Conservation (phyloP, 192 early-diverging fungal species). For the Kickxella alabastrina region DNA sequence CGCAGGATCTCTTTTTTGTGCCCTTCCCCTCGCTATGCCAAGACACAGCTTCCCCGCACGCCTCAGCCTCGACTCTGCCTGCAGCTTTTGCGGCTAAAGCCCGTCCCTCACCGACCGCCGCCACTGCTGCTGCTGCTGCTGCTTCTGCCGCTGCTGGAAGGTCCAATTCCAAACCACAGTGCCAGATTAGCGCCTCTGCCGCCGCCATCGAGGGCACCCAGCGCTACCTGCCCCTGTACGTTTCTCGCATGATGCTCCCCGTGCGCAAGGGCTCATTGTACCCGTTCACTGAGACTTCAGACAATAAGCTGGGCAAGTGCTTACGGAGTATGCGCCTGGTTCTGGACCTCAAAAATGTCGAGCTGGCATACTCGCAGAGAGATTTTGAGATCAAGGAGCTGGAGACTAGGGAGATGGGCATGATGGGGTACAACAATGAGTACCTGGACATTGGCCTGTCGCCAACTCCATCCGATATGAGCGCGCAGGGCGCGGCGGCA, state of each 20-base stretch:
- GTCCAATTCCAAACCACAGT: no score
- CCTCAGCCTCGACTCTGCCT: conserved; percentile 2
- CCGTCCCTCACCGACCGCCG: no score
- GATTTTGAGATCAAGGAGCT: conserved; percentile 52
- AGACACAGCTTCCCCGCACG: neutral
- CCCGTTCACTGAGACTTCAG: conserved; percentile 43
- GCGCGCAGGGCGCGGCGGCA: neutral
- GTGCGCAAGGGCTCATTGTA: conserved; percentile 52
- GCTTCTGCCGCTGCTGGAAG: no score
- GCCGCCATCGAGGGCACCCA: conserved; percentile 36
- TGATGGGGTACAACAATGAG: conserved; percentile 22
- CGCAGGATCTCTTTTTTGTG: conserved; percentile 39
- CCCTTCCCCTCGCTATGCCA: conserved; percentile 26
- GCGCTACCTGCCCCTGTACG: conserved; percentile 43
- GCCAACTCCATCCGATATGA: conserved; percentile 37
- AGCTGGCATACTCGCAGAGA: conserved; percentile 50
- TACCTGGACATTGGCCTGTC: conserved; percentile 15
- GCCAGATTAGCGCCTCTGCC: conserved; percentile 39
- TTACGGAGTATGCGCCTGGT: conserved; percentile 50
- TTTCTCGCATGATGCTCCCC: conserved; percentile 53
- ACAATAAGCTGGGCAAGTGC: conserved; percentile 51
- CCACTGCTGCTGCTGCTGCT: conserved; percentile 4
- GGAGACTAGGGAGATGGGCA: conserved; percentile 37
- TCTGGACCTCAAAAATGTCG: conserved; percentile 43
- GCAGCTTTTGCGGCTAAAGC: conserved; percentile 6